Base-by-base conservation (phyloP, 192 early-diverging fungal genomes). In the Backusella australiensis region DNA sequence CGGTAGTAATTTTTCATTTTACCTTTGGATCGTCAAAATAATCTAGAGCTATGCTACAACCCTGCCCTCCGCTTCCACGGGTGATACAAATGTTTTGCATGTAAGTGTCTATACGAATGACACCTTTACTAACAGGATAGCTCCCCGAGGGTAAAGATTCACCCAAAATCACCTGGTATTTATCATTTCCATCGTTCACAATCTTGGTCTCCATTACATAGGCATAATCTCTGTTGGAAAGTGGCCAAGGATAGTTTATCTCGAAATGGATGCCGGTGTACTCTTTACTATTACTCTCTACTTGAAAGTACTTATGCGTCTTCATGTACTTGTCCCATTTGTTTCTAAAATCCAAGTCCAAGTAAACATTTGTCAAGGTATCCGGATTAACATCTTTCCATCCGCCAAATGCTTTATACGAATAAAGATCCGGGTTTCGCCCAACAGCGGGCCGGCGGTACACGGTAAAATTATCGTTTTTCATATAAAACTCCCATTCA, bases 11-110 rank as follows among this genome's bases (percentile, higher is more conserved):
- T 63, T 63, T 63, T 63, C 56, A 63, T 63, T 35, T 80, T 83
- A 86, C 85, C 85, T 86, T 82, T 65, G 87, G 87, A 56, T 88
- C 82, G 70, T 88, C 87, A 80, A 85, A 86, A 56, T 86, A 88
- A 66, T 82, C 82, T 69, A 88, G 76, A 56, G 77, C 74, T 12
- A 88, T 83, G 26, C 77, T 71, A 66, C 85, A 83, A 26, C 87
- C 87, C 23, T 79, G 78, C 52, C 69, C 79, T 29, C 79, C 78
- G 32, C 84, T 77, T 15, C 74, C 53, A 59, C 11, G 75, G 6
- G 86, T 75, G 75, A 87, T 82, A 59, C 82, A 83, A 15, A 87
- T 81, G 53, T 80, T 80, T 69, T 87, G 86, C n/a, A 83, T 79
- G 39, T 86, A 87, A 26, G 85, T 81, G 23, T 86, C 83, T 19